Evolutionary conservation across 208 protist species (phyloP).

Genomic region (Acanthamoeba castellanii): DNA sequence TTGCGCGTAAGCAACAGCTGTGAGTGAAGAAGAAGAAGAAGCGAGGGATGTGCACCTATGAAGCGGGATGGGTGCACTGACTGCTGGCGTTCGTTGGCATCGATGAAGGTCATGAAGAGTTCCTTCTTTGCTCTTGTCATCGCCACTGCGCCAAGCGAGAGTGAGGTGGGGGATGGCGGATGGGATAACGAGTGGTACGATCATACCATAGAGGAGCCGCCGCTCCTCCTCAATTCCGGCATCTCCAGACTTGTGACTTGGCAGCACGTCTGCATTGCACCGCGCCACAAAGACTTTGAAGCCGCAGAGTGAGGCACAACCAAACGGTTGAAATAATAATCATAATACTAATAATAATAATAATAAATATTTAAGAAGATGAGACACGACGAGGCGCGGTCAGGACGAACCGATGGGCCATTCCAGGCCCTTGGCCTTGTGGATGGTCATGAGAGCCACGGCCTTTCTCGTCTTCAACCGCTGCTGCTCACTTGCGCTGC

Average conservation of each 20-base stretch:
- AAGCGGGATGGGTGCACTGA: no score
- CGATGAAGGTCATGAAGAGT: not conserved
- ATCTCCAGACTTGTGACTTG: not conserved
- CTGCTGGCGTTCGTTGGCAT: not conserved
- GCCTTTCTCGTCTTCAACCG: not conserved
- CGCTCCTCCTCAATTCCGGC: not conserved
- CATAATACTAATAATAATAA: no score
- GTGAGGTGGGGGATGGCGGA: not conserved
- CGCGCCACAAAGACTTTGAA: not conserved
- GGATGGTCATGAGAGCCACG: not conserved
- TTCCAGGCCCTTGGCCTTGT: constrained; percentile 43
- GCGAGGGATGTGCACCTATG: no score
- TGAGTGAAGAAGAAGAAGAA: no score
- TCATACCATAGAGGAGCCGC: constrained; percentile 21
- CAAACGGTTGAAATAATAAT: no score
- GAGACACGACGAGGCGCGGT: no score
- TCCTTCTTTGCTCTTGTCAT: constrained; percentile 1
- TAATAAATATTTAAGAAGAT: no score
- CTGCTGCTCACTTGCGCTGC: not conserved
- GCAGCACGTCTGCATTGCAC: constrained; percentile 16
- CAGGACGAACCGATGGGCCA: constrained; percentile 59
- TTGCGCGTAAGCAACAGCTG: no score
- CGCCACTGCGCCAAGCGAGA: not conserved
- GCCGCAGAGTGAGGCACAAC: not conserved
- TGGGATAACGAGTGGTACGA: not conserved